Conservation (phyloP, 1,139 yeast species). For the Magnusiomyces magnusii region DNA sequence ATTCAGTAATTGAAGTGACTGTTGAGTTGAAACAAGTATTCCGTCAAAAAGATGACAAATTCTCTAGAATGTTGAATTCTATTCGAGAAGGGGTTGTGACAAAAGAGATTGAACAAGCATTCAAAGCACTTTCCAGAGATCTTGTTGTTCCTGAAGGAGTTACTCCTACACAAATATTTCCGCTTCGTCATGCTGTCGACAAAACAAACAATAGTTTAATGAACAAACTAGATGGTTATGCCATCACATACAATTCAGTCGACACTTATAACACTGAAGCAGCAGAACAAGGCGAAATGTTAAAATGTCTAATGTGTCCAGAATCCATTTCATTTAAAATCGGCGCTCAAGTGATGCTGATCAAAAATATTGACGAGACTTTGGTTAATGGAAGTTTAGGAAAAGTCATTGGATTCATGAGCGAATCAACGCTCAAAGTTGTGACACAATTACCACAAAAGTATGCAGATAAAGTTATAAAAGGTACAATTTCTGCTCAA, state of each 20-base stretch:
- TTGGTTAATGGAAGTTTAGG: slow-evolving; percentile 94
- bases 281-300: slow-evolving; percentile 17
- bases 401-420: slow-evolving; percentile 67
- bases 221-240: slow-evolving; percentile 42
- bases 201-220: slow-evolving; percentile 58
- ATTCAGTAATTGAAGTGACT: slow-evolving; percentile 51
- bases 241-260: slow-evolving; percentile 45
- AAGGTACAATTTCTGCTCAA: slow-evolving; percentile 14
- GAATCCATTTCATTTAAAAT: slow-evolving; percentile 52
- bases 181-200: slow-evolving; percentile 82
- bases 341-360: slow-evolving; percentile 95
- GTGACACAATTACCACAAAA: slow-evolving; percentile 19
- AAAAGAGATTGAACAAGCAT: slow-evolving; percentile 46
- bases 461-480: slow-evolving; percentile 10
- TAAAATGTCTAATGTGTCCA: slow-evolving; percentile 57
- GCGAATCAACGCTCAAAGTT: slow-evolving; percentile 41
- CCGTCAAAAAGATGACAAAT: slow-evolving; percentile 79
- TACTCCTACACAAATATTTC: slow-evolving; percentile 78
- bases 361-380: slow-evolving; percentile 79
- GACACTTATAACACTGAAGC: slow-evolving; percentile 54
- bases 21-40: slow-evolving; percentile 71
- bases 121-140: slow-evolving; percentile 49
- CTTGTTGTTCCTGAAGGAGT: slow-evolving; percentile 58
- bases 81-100: slow-evolving; percentile 69
- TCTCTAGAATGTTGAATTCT: slow-evolving; percentile 80